Conservation (phyloP, 345 rosid species). For the Eucalyptus erythrocorys region DNA sequence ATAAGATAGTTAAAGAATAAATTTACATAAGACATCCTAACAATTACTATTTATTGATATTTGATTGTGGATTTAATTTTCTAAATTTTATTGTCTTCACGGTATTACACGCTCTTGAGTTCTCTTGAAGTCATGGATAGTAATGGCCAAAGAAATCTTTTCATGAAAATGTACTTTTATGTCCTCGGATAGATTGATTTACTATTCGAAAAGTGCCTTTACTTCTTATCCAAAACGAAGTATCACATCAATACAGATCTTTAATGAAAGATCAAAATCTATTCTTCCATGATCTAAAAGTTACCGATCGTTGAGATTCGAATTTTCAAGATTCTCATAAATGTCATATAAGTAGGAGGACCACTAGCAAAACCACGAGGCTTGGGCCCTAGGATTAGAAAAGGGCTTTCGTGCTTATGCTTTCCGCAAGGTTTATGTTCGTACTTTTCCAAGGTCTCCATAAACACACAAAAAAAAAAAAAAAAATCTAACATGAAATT, state of each 20-base stretch:
- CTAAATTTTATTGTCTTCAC: neutral
- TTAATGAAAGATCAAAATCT: neutral
- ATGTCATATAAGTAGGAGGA: neutral
- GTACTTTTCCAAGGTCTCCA: neutral
- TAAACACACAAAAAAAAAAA: neutral
- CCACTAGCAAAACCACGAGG: neutral
- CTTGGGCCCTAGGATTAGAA: neutral
- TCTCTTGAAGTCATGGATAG: neutral
- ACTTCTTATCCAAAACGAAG: neutral
- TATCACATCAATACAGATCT: neutral
- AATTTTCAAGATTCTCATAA: neutral
- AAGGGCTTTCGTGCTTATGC: neutral
- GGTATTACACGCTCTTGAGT: neutral
- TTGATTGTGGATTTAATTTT: neutral
- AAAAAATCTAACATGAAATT: neutral
- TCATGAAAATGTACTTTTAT: neutral
- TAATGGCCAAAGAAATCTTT: neutral
- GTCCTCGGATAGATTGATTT: neutral
- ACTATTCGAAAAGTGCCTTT: neutral
- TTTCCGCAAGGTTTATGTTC: neutral
- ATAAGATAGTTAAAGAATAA: neutral
- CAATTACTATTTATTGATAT: neutral
- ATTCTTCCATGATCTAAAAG: neutral
- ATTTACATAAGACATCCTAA: neutral
- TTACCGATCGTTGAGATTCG: fast-evolving